Conservation (phyloP, 768 basidiomycete species). For the Lactarius sp. region DNA sequence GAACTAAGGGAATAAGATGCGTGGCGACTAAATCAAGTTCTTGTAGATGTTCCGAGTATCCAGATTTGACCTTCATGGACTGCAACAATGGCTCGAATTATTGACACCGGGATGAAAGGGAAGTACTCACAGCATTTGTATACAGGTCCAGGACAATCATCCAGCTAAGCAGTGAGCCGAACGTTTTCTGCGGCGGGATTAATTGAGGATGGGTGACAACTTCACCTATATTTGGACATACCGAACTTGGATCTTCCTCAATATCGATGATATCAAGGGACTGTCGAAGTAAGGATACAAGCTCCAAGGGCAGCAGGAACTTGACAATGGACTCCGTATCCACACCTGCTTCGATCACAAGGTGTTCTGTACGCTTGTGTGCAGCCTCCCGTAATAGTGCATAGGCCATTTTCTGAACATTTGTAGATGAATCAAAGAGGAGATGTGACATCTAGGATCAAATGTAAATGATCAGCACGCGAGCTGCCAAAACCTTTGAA, state of each 20-base stretch:
- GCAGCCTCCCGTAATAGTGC: conserved; percentile 66
- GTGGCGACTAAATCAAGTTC: conserved; percentile 57
- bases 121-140: conserved; percentile 63
- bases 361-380: conserved; percentile 66
- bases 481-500: neutral
- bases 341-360: conserved; percentile 84
- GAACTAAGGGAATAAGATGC: conserved; percentile 66
- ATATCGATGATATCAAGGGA: conserved; percentile 37
- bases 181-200: conserved; percentile 37
- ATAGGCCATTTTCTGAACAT: conserved; percentile 77
- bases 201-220: neutral
- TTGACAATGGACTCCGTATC: conserved; percentile 55
- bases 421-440: conserved; percentile 53
- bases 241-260: conserved; percentile 37
- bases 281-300: conserved; percentile 58
- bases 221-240: neutral
- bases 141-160: conserved; percentile 87
- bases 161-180: conserved; percentile 79
- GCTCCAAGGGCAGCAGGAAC: conserved; percentile 58
- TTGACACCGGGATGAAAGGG: neutral
- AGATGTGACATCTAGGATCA: conserved; percentile 70
- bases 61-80: conserved; percentile 83
- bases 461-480: neutral
- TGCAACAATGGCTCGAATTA: conserved; percentile 32
- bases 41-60: conserved; percentile 83